phyloP scores from a whole-genome alignment of 2,329 filamentous ascomycete genomes.

The Pyricularia pennisetigena region DNA sequence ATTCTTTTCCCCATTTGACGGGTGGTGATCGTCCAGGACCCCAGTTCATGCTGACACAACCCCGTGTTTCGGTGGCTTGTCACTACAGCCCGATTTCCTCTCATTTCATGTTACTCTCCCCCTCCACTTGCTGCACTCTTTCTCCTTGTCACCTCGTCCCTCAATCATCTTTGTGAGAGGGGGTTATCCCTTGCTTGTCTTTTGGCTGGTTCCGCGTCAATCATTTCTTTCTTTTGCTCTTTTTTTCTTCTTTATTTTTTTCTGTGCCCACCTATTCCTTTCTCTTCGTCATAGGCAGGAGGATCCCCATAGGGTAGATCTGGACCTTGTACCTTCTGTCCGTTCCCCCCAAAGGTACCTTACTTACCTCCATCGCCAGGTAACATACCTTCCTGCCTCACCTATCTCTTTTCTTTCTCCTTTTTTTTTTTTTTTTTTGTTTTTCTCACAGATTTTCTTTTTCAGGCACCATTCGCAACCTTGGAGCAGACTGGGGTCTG shows the following conservation, averaged over 20 bases:
- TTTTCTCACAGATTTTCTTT: neutral
- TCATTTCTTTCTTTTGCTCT: neutral
- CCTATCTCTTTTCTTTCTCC: neutral
- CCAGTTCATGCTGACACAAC: neutral
- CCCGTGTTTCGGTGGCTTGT: neutral
- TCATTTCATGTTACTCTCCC: neutral
- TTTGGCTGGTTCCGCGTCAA: neutral
- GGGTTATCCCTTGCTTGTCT: neutral
- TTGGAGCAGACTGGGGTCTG: slow-evolving; percentile 3
- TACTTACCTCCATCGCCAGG: neutral
- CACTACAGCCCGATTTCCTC: neutral
- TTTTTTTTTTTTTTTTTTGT: neutral
- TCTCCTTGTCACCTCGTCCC: neutral
- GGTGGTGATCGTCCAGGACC: neutral
- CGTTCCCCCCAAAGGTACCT: neutral
- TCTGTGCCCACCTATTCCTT: neutral
- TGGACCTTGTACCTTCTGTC: neutral
- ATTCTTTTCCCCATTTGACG: neutral
- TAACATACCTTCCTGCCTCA: neutral
- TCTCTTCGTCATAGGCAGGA: neutral
- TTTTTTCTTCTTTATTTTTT: neutral
- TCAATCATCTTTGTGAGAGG: neutral
- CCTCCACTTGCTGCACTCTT: neutral
- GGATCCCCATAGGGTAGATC: neutral
- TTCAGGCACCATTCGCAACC: neutral